Evolutionary conservation across 257 asterid genomes (phyloP), one percentile per base, ranked within the genome.

Genomic region (Nemophila menziesii): DNA sequence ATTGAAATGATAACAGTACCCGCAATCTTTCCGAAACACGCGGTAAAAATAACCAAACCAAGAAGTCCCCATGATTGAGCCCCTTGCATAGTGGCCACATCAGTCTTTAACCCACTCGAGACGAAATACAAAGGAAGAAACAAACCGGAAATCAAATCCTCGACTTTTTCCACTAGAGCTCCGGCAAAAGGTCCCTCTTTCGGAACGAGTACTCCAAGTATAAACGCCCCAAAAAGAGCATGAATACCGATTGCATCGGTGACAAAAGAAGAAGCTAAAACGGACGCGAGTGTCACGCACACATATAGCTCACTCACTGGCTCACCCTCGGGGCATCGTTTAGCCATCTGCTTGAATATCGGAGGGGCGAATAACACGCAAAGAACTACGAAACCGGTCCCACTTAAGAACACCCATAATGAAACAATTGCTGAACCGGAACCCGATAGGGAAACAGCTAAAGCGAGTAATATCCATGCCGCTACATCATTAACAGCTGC

Each of bases 51-150:
- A 13, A 73, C 80, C 39, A 73, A 7, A 54, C 16, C 71, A 17
- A 73, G 53, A 22, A 73, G 56, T 13, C 74, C 77, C 77, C 80
- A 73, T 22, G 77, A 58, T 52, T 49, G 64, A 17, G 44, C 66
- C 15, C 80, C 77, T 41, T 50, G 52, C 34, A 73, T 73, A 23
- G 56, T 54, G 33, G 71, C 60, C 15, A 73, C 51, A 19, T 68
- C 48, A 1, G 77, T 73, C 44, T 73, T 73, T 51, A 73, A 26
- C 44, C 77, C 80, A 13, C 63, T 68, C 0, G 74, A 68, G 10
- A 62, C 77, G 5, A 68, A 73, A 61, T 68, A 73, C 4, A 73
- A 34, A 0, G 80, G 80, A 40, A 73, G 63, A 22, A 73, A 61
- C 4, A 73, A 61, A 1, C 71, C 71, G 9, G 73, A 51, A 0